Evolutionary conservation across 2,329 filamentous ascomycete species (phyloP).

Genomic region (Arthrobotrys sinensis): DNA sequence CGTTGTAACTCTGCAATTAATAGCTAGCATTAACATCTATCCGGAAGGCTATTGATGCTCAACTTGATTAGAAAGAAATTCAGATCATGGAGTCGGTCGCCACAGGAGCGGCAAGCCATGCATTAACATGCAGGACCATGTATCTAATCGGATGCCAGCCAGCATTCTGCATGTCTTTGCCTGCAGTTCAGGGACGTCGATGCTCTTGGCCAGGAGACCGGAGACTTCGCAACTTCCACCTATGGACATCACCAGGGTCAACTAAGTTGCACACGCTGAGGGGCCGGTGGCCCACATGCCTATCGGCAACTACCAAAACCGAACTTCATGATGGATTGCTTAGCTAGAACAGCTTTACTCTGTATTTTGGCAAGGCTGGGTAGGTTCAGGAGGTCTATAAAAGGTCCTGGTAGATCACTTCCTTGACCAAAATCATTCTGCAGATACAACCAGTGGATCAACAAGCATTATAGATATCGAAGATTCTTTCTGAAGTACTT

Average conservation of each 20-base stretch:
- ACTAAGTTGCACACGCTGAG: slow-evolving; percentile 39
- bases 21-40: slow-evolving; percentile 22
- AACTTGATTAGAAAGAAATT: slow-evolving; percentile 32
- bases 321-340: slow-evolving; percentile 38
- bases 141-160: slow-evolving; percentile 41
- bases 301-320: slow-evolving; percentile 52
- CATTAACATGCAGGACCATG: slow-evolving; percentile 24
- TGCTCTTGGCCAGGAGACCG: slow-evolving; percentile 21
- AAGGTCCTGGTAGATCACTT: slow-evolving; percentile 51
- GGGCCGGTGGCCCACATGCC: slow-evolving; percentile 33
- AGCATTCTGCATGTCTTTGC: slow-evolving; percentile 26
- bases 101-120: slow-evolving; percentile 33
- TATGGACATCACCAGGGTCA: slow-evolving; percentile 33
- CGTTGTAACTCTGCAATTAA: slow-evolving; percentile 13
- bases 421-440: slow-evolving; percentile 33
- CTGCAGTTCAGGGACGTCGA: slow-evolving; percentile 27
- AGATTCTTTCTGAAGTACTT: neutral
- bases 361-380: neutral
- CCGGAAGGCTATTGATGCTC: slow-evolving; percentile 29
- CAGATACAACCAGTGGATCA: slow-evolving; percentile 50
- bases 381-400: slow-evolving; percentile 44
- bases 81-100: slow-evolving; percentile 46
- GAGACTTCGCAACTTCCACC: slow-evolving; percentile 42
- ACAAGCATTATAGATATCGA: slow-evolving; percentile 17
- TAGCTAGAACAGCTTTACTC: slow-evolving; percentile 5